Base-by-base conservation (phyloP, 176 grass and related monocot genomes). In the Rhynchospora breviuscula region DNA sequence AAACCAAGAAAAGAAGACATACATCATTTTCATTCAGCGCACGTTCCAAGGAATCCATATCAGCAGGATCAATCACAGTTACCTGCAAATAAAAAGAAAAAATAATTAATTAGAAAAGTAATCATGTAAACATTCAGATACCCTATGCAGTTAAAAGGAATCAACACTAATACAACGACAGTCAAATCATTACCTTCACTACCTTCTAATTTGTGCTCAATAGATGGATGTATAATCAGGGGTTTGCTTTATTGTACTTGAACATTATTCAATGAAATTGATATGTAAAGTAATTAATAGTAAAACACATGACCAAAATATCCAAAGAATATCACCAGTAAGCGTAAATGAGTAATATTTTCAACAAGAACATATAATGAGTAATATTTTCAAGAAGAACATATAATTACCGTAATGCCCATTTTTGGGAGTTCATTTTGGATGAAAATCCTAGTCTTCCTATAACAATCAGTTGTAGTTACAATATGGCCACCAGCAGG, bases 401-500 rank as follows among this genome's bases (percentile, higher is more conserved):
- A 52, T 2, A 54, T 78, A 56, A 86, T 91, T 93, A 99, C 96
- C 89, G 87, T 88, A 90, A 99, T 90, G 60, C 91, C 93, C 88
- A 85, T 95, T 83, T 99, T 99, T 14, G 96, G 96, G 75, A 99
- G 96, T 83, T 99, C 96, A 75, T 85, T 93, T 63, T 95, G 79
- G 86, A 99, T 99, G 89, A 93, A 99, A 62, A 95, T 93, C 82
- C 96, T 91, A 2, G 93, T 99, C 88, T 99, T 95, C 49, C 93
- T 92, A 71, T 99, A 99, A 76, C 93, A 99, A 87, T 99, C 96
- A 1, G 96, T 95, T 13, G 96, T 99, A 54, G 91, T 99, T 49
- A 99, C 77, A 21, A 99, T 86, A 78, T 99, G 96, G 19, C 93
- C 96, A 84, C 96, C 96, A 63, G 88, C 96, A 53, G 96, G 96